Evolutionary conservation across 2,329 filamentous ascomycete species (phyloP).

Genomic region (Fusarium dimerum): DNA sequence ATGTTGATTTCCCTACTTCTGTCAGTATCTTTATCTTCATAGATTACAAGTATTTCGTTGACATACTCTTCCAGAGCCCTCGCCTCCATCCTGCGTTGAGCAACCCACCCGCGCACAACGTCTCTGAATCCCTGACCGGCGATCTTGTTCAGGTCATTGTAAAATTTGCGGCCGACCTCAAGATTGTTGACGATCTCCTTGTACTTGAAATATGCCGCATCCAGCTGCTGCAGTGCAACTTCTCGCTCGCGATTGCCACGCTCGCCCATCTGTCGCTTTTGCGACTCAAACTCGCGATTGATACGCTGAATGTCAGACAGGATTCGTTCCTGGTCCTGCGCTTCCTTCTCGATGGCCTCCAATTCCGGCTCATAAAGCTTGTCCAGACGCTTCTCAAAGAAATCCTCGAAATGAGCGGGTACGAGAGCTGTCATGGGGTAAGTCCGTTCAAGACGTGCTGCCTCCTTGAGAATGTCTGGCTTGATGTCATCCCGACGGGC

Average conservation of each 20-base stretch:
- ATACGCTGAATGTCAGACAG: constrained; percentile 69
- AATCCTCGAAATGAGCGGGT: constrained; percentile 85
- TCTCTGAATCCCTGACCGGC: constrained; percentile 80
- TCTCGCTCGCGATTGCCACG: constrained; percentile 72
- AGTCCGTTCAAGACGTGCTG: constrained; percentile 80
- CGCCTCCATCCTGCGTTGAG: constrained; percentile 79
- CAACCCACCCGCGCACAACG: constrained; percentile 73
- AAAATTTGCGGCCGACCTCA: constrained; percentile 91
- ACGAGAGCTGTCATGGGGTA: constrained; percentile 84
- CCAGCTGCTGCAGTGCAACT: constrained; percentile 80
- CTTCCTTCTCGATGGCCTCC: constrained; percentile 69
- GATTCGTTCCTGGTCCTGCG: constrained; percentile 73
- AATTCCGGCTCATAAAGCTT: constrained; percentile 76
- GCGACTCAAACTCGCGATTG: constrained; percentile 76
- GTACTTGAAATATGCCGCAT: constrained; percentile 93
- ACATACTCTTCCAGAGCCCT: constrained; percentile 73
- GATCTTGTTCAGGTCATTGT: constrained; percentile 91
- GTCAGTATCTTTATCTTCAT: constrained; percentile 12
- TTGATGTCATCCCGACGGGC: constrained; percentile 87
- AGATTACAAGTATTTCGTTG: not conserved
- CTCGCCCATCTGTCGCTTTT: constrained; percentile 65
- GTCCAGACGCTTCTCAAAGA: constrained; percentile 82
- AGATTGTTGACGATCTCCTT: constrained; percentile 93
- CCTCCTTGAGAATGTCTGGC: constrained; percentile 78
- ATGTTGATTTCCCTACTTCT: constrained; percentile 50